Conservation (phyloP, 1,284 basidiomycete species). For the Xerocomus minutiporus region DNA sequence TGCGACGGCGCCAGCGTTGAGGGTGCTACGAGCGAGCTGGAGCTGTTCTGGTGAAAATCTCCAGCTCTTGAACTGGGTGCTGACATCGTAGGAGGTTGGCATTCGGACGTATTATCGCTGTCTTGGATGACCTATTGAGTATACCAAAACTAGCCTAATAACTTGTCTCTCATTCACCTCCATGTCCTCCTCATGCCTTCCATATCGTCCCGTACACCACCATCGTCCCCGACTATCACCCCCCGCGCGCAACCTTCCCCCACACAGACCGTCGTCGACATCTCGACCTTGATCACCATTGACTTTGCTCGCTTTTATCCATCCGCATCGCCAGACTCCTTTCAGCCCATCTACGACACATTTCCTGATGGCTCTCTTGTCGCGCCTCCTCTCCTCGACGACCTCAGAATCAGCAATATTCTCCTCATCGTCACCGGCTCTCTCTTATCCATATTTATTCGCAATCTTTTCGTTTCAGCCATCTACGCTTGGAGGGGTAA, state of each 20-base stretch:
- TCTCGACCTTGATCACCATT: background rate
- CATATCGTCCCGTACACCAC: too few species aligned
- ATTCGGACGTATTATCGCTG: background rate
- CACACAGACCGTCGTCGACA: background rate
- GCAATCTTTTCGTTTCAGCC: conserved; percentile 44
- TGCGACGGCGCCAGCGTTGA: conserved; percentile 73
- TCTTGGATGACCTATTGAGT: background rate
- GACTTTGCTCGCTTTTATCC: background rate
- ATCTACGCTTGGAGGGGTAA: conserved; percentile 47
- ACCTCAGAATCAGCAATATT: background rate
- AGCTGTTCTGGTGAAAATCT: conserved; percentile 73
- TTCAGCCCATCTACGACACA: conserved; percentile 19
- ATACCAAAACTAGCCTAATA: background rate
- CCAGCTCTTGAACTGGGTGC: conserved; percentile 87
- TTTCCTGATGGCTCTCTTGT: background rate
- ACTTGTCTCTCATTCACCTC: too few species aligned
- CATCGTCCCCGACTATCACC: too few species aligned
- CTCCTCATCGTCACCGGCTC: too few species aligned
- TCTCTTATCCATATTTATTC: conserved; percentile 28
- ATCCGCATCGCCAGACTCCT: too few species aligned
- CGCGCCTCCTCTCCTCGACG: background rate
- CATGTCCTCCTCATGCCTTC: too few species aligned
- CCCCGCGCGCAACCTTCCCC: too few species aligned
- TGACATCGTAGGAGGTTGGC: conserved; percentile 65
- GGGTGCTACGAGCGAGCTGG: conserved; percentile 48